Percentiles rank a stretch among this genome's conserved stretches.
phyloP scores from a whole-genome alignment of 768 basidiomycete genomes.

The Clitopilus hobsonii region DNA sequence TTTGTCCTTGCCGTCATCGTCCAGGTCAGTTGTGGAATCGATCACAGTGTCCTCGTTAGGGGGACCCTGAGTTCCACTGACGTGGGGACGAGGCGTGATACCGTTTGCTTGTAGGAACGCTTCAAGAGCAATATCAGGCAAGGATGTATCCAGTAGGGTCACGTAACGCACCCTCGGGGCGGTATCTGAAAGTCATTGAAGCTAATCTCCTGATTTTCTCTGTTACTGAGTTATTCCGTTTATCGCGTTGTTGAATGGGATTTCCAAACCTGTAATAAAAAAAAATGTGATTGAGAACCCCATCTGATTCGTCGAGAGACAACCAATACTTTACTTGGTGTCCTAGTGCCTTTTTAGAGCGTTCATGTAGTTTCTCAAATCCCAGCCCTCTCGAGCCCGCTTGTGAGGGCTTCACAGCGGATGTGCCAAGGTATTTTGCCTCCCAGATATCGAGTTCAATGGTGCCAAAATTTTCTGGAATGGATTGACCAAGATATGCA shows the following conservation, averaged over 20 bases:
- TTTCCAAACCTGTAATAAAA: neutral
- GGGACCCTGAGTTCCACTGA: too few relatives aligned
- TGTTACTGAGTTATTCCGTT: neutral
- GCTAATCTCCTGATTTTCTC: slow-evolving; percentile 5
- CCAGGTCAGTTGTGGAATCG: neutral
- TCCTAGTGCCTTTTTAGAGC: slow-evolving; percentile 16
- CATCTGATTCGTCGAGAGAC: too few relatives aligned
- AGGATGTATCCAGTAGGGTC: neutral
- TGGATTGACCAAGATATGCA: too few relatives aligned
- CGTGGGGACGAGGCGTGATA: neutral
- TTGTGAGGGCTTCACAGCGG: too few relatives aligned
- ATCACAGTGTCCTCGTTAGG: neutral
- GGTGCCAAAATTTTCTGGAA: too few relatives aligned
- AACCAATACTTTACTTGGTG: slow-evolving; percentile 18
- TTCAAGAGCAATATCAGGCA: too few relatives aligned
- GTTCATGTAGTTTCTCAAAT: slow-evolving; percentile 17
- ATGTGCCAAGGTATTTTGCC: too few relatives aligned
- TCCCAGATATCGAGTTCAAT: too few relatives aligned
- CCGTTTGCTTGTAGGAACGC: neutral
- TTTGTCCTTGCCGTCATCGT: neutral
- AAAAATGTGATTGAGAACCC: neutral
- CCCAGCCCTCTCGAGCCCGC: too few relatives aligned
- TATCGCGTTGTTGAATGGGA: too few relatives aligned
- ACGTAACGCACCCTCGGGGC: slow-evolving; percentile 14
- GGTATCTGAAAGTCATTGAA: slow-evolving; percentile 19